These are phyloP conservation scores for Hypocrella siamensis DNA, from an alignment of 2,329 filamentous ascomycete species.

Conservation along the genomic window DNA sequence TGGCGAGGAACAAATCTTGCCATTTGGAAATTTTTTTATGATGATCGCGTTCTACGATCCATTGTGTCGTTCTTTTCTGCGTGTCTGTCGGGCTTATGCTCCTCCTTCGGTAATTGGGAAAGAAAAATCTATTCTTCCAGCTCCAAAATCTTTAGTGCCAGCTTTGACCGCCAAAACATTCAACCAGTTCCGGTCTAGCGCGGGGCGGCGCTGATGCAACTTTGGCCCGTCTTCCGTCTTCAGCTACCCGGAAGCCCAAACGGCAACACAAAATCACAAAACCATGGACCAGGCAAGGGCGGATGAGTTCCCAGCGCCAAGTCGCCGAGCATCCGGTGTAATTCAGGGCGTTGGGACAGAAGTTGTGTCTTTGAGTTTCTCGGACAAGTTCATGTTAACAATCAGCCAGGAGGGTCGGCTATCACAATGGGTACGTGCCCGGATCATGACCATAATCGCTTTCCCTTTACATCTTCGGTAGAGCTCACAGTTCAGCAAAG, in stretches of 20 bases:
- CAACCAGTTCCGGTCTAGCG: constrained; percentile 17
- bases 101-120: neutral
- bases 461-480: neutral
- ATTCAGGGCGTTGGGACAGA: constrained; percentile 59
- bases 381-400: constrained; percentile 83
- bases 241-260: neutral
- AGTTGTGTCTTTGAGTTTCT: constrained; percentile 57
- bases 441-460: too few species aligned
- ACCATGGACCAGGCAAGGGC: too few species aligned
- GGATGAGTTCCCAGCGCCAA: constrained; percentile 53
- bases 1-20: constrained; percentile 46
- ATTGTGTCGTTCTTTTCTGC: too few species aligned
- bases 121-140: neutral
- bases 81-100: too few species aligned
- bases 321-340: constrained; percentile 39
- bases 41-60: neutral
- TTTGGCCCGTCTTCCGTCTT: neutral
- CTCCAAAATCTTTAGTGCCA: constrained; percentile 14
- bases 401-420: constrained; percentile 73
- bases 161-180: constrained; percentile 17
- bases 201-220: constrained; percentile 9
- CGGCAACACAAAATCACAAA: neutral
- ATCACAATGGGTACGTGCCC: constrained; percentile 66
- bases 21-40: constrained; percentile 44
- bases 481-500: constrained; percentile 23